A percentile compares a stretch with the other conserved stretches of the same genome.
Evolutionary conservation across 2,329 filamentous ascomycete species (phyloP).

Genomic region (Neocatenulostroma microsporum): DNA sequence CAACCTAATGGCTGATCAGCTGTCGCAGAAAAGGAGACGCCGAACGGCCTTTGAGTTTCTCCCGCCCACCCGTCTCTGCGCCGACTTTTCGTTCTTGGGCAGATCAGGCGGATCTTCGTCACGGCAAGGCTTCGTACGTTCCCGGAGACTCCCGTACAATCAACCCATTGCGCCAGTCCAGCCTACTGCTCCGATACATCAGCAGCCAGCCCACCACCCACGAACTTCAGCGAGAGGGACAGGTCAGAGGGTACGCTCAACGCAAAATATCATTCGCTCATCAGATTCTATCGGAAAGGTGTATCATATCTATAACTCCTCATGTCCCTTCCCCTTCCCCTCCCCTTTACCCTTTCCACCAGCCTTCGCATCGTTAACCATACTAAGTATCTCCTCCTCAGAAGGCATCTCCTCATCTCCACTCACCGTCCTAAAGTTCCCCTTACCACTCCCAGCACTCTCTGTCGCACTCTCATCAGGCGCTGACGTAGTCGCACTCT

Average conservation of each 20-base stretch:
- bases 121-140: no score
- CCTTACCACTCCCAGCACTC: conserved; percentile 19
- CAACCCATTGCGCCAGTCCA: no score
- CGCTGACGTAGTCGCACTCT: conserved; percentile 11
- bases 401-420: conserved; percentile 19
- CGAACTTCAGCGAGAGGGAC: not conserved
- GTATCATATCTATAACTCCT: conserved; percentile 14
- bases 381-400: conserved; percentile 21
- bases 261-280: not conserved
- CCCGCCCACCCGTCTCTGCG: no score
- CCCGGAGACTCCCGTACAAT: no score
- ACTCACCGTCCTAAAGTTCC: conserved; percentile 12
- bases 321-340: conserved; percentile 5
- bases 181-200: no score
- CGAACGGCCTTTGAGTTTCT: no score
- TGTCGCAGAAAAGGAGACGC: no score
- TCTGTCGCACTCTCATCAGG: conserved; percentile 23
- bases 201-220: no score
- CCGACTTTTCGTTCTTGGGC: no score
- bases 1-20: no score
- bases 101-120: no score
- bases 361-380: conserved; percentile 21
- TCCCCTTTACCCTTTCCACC: conserved; percentile 1
- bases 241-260: not conserved
- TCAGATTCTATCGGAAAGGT: not conserved